Evolutionary conservation across 2,329 filamentous ascomycete species (phyloP).

Genomic region (Cercospora berteroae): DNA sequence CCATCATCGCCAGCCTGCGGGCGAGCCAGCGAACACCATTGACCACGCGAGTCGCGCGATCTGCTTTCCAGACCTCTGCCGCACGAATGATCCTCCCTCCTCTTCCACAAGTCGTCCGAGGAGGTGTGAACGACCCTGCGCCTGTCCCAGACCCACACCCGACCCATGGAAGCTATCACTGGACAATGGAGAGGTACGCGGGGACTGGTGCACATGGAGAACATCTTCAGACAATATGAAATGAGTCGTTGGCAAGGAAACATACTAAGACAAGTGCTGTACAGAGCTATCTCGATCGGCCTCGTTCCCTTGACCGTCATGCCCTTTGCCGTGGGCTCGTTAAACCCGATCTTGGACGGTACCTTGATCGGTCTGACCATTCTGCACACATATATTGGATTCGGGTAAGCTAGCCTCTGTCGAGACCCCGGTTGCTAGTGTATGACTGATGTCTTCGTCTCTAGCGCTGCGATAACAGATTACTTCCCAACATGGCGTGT

Average conservation of each 20-base stretch:
- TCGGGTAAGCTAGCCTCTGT: constrained; percentile 63
- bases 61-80: constrained; percentile 83
- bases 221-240: background rate
- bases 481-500: constrained; percentile 76
- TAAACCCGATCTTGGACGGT: constrained; percentile 87
- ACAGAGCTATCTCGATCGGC: constrained; percentile 70
- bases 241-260: constrained; percentile 1
- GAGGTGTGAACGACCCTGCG: constrained; percentile 79
- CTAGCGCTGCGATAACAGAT: constrained; percentile 73
- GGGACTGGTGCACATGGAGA: constrained; percentile 59
- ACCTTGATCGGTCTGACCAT: constrained; percentile 78
- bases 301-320: constrained; percentile 84
- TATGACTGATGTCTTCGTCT: background rate
- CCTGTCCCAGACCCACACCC: constrained; percentile 70
- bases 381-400: constrained; percentile 92
- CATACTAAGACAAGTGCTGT: constrained; percentile 5
- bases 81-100: constrained; percentile 75
- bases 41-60: constrained; percentile 50
- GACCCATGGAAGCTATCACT: constrained; percentile 94
- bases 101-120: constrained; percentile 58
- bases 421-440: background rate
- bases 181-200: constrained; percentile 78
- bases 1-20: constrained; percentile 38
- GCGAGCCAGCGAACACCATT: constrained; percentile 36
- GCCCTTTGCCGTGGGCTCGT: constrained; percentile 85